Evolutionary conservation across 169 alveolate genomes (phyloP), one percentile per base, ranked within the genome.

Genomic region (Plasmodium fragile): DNA sequence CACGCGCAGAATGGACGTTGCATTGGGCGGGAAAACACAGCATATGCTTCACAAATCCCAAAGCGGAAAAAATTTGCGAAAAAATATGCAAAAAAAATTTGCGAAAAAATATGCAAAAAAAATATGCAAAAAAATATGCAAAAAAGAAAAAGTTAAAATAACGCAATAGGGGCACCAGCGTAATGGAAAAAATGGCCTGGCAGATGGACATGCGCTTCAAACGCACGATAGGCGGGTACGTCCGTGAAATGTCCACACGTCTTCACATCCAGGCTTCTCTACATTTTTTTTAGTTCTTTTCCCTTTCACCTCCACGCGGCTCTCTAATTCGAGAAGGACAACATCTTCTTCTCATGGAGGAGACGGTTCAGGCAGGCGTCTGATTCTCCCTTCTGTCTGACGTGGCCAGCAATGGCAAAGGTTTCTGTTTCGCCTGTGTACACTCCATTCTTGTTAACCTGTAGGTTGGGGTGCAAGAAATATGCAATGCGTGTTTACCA

Each of bases 361-460:
- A 98, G 96, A 90, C 99, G 97, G 96, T 98, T 98, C 91, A 98
- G 96, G 82, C 98, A 97, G 82, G 98, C 99, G 94, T 98, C 99
- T 32, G 98, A 97, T 72, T 98, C 98, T 83, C 99, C 99, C 84
- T 98, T 95, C 79, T 95, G 96, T 94, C 99, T 96, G 94, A 98
- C 97, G 82, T 96, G 96, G 78, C 99, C 99, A 94, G 99, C 97
- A 75, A 98, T 89, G 78, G 98, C 98, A 84, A 98, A 91, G 43
- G 99, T 96, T 82, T 97, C 95, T 65, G 95, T 96, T 89, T 97
- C 96, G 52, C 98, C 98, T 71, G 96, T 96, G 90, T 93, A 96
- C 65, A 96, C 97, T 80, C 99, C 99, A 71, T 97, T 96, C 92
- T 97, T 98, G 83, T 96, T 96, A 79, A 95, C 97, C 99, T 93